A percentile compares a stretch with the other conserved stretches of the same genome.
Evolutionary conservation across 306 rosid species (phyloP).

Genomic region (Oemleria cerasiformis): DNA sequence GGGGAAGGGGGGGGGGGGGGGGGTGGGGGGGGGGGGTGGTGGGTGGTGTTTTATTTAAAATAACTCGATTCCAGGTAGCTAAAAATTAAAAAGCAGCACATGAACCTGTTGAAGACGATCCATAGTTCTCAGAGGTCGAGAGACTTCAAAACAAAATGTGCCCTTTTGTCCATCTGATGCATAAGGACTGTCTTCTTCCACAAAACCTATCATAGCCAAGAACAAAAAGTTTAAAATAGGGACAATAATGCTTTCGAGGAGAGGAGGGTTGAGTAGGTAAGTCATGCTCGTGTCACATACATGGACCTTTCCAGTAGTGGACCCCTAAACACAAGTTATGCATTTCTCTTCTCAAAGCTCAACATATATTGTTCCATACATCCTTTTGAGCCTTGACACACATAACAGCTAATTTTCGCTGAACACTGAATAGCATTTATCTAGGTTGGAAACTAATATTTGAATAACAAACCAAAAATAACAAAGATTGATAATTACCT

Average conservation of each 20-base stretch:
- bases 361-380: background rate
- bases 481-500: conserved; percentile 47
- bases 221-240: background rate
- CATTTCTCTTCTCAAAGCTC: background rate
- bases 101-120: conserved; percentile 95
- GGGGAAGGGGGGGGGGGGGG: too few species aligned
- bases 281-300: background rate
- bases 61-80: conserved; percentile 15
- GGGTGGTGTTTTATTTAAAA: too few species aligned
- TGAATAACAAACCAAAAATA: too few species aligned
- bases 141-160: conserved; percentile 78
- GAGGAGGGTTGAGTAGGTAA: background rate
- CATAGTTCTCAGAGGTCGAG: conserved; percentile 92
- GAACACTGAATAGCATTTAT: too few species aligned
- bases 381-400: background rate
- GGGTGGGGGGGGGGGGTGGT: too few species aligned
- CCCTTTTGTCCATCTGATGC: conserved; percentile 70
- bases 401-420: too few species aligned
- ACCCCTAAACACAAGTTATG: background rate
- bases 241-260: background rate
- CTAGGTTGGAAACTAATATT: too few species aligned
- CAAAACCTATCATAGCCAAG: conserved; percentile 56
- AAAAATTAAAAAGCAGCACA: conserved; percentile 21
- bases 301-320: background rate
- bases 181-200: conserved; percentile 83